Percentiles rank a stretch among this genome's conserved stretches.
Conservation (phyloP, 2,329 filamentous ascomycete genomes). For the Rutstroemia sp. region DNA sequence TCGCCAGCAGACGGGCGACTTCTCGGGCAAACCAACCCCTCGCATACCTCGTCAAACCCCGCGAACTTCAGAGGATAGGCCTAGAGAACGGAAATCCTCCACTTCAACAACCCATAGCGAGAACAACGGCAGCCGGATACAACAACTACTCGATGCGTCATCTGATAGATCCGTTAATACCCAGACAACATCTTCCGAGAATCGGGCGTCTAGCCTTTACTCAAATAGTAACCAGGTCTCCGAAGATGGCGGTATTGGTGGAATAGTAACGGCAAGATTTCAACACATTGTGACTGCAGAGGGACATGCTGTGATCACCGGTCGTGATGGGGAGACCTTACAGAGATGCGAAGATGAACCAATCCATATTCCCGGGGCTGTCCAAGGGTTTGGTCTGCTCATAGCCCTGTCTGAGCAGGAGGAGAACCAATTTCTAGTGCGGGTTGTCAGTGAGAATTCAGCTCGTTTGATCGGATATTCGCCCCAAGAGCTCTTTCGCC, state of each 20-base stretch:
- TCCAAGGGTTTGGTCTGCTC: conserved; percentile 69
- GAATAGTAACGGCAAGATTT: conserved; percentile 63
- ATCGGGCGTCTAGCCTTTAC: conserved; percentile 1
- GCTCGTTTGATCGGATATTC: conserved; percentile 67
- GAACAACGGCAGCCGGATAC: conserved; percentile 16
- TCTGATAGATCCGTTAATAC: conserved; percentile 21
- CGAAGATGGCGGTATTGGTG: conserved; percentile 12
- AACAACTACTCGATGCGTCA: conserved; percentile 20
- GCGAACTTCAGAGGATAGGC: neutral
- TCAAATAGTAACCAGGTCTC: neutral
- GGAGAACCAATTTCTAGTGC: conserved; percentile 60
- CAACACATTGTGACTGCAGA: conserved; percentile 69
- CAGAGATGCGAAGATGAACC: conserved; percentile 87
- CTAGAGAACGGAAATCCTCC: conserved; percentile 11
- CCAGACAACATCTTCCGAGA: neutral
- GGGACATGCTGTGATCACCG: conserved; percentile 77
- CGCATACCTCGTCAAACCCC: neutral
- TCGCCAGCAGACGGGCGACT: neutral
- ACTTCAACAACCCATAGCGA: conserved; percentile 11
- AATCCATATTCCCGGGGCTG: conserved; percentile 58
- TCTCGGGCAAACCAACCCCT: neutral
- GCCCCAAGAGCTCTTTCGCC: conserved; percentile 65
- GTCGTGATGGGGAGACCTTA: conserved; percentile 60
- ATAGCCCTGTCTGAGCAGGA: conserved; percentile 65
- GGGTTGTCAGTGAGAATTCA: conserved; percentile 77